phyloP scores from a whole-genome alignment of 768 basidiomycete species.

The Asterophora parasitica region DNA sequence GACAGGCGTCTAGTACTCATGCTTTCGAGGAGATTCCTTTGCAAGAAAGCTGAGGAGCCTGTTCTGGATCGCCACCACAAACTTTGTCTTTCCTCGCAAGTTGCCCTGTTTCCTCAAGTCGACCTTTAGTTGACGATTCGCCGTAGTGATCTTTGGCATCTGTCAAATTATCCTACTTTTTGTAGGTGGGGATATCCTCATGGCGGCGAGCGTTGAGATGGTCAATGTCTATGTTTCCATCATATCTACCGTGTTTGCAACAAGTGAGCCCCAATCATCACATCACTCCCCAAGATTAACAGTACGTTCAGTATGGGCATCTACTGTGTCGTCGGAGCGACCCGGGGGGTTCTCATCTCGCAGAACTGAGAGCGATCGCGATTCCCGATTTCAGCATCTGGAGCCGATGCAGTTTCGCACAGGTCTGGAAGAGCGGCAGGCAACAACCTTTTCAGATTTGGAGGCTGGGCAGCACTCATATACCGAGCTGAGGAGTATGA shows the following conservation, averaged over 20 bases:
- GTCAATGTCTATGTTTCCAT: slow-evolving; percentile 2
- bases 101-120: not conserved
- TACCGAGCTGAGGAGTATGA: too few species aligned
- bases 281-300: not conserved
- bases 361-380: not conserved
- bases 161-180: slow-evolving; percentile 3
- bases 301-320: not conserved
- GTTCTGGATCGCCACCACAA: slow-evolving; percentile 14
- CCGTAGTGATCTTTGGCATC: not conserved
- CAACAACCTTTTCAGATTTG: too few species aligned
- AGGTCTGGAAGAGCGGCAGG: too few species aligned
- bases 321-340: not conserved
- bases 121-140: not conserved
- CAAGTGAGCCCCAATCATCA: not conserved
- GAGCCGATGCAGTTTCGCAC: too few species aligned
- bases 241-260: slow-evolving; percentile 1
- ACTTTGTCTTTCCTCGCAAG: slow-evolving; percentile 12
- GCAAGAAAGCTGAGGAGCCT: slow-evolving; percentile 3
- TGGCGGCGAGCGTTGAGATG: slow-evolving; percentile 1
- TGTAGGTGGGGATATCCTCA: not conserved
- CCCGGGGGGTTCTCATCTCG: not conserved
- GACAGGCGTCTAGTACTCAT: not conserved
- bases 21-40: not conserved
- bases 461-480: too few species aligned
- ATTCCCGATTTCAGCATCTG: too few species aligned